A percentile compares a stretch with the other conserved stretches of the same genome.
Evolutionary conservation across 78 protist genomes (phyloP).

Genomic region (slime mould (Dictyostelium discoideum)): dicty_2.7 NC_007090.3:5036501-5037000

Average conservation of each 20-base stretch:
- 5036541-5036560: conserved; percentile 94
- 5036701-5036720: conserved; percentile 27
- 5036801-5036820: conserved; percentile 92
- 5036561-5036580: conserved; percentile 96
- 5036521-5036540: conserved; percentile 95
- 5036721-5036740: conserved; percentile 87
- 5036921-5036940: no score
- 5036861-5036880: neutral
- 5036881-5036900: no score
- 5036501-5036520: conserved; percentile 95
- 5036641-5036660: conserved; percentile 85
- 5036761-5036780: conserved; percentile 71
- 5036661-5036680: conserved; percentile 95
- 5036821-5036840: conserved; percentile 29
- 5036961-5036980: no score
- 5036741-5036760: conserved; percentile 19
- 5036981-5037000: no score
- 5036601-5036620: conserved; percentile 86
- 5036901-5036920: neutral
- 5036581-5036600: conserved; percentile 96
- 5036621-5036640: conserved; percentile 80
- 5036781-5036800: conserved; percentile 91
- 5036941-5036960: no score
- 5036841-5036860: neutral
- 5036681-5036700: conserved; percentile 85